phyloP scores from a whole-genome alignment of 2,329 filamentous ascomycete species.

The Lasiodiplodia theobromae region DNA sequence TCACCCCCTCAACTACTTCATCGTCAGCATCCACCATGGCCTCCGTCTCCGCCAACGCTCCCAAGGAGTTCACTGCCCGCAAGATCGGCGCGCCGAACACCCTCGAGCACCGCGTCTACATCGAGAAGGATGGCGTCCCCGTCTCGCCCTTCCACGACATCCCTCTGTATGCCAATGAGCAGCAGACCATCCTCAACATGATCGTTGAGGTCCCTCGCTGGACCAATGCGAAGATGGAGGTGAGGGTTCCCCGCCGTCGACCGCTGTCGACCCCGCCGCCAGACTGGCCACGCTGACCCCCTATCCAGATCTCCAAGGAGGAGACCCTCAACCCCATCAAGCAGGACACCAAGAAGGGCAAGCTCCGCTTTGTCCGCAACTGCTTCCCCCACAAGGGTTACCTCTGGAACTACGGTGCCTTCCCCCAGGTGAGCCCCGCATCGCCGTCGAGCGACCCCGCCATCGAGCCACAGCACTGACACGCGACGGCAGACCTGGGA shows the following conservation, averaged over 20 bases:
- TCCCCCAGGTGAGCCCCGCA: conserved; percentile 79
- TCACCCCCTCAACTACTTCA: conserved; percentile 37
- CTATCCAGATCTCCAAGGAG: conserved; percentile 90
- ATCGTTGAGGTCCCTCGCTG: conserved; percentile 98
- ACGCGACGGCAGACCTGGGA: conserved; percentile 84
- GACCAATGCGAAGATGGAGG: conserved; percentile 99
- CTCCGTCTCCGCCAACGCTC: conserved; percentile 59
- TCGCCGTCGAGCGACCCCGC: conserved; percentile 30
- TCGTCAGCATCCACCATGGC: conserved; percentile 36
- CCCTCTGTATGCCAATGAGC: conserved; percentile 94
- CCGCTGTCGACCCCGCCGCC: conserved; percentile 30
- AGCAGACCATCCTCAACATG: conserved; percentile 98
- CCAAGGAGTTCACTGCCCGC: conserved; percentile 72
- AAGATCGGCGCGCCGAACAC: conserved; percentile 92
- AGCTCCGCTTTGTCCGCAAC: conserved; percentile 98
- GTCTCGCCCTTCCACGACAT: conserved; percentile 98
- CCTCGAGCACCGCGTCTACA: conserved; percentile 94
- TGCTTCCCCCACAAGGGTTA: conserved; percentile 99
- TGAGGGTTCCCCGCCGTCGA: conserved; percentile 55
- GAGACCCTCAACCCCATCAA: conserved; percentile 98
- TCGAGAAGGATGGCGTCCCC: conserved; percentile 95
- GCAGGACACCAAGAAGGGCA: conserved; percentile 99
- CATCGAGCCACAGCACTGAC: conserved; percentile 34
- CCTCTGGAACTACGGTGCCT: conserved; percentile 99
- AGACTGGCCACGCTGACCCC: conserved; percentile 11